A percentile compares a stretch with the other conserved stretches of the same genome.
Evolutionary conservation across 371 early-diverging fungal species (phyloP).

Genomic region (Actinomortierella ambigua): DNA sequence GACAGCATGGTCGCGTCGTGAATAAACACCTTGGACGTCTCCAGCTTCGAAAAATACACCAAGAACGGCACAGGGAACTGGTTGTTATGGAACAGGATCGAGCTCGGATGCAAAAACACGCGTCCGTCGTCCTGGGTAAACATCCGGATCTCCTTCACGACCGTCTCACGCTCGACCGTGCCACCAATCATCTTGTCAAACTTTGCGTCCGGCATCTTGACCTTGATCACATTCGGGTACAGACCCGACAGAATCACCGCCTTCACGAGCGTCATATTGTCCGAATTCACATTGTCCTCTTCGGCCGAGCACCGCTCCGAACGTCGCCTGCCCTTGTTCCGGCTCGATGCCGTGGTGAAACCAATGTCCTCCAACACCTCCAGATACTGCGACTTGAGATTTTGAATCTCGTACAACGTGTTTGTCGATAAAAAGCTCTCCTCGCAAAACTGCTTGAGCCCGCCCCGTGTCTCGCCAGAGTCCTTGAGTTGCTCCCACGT

Average conservation of each 20-base stretch:
- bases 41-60: constrained; percentile 71
- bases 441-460: constrained; percentile 56
- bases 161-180: constrained; percentile 73
- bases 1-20: constrained; percentile 76
- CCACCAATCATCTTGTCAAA: constrained; percentile 77
- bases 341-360: constrained; percentile 46
- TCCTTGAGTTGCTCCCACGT: constrained; percentile 57
- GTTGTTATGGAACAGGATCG: constrained; percentile 64
- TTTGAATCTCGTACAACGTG: constrained; percentile 53
- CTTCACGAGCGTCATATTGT: constrained; percentile 61
- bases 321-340: constrained; percentile 23
- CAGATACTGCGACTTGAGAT: constrained; percentile 59
- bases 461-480: constrained; percentile 39
- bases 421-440: constrained; percentile 68
- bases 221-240: constrained; percentile 73
- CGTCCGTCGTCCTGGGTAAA: constrained; percentile 70
- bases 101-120: constrained; percentile 84
- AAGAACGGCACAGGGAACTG: constrained; percentile 67
- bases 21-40: constrained; percentile 75
- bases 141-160: constrained; percentile 75
- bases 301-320: constrained; percentile 35
- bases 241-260: constrained; percentile 67
- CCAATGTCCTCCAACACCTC: constrained; percentile 70
- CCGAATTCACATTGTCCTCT: constrained; percentile 49
- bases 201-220: constrained; percentile 72